Conservation (phyloP, 768 basidiomycete species). For the Lentinula sp. region DNA sequence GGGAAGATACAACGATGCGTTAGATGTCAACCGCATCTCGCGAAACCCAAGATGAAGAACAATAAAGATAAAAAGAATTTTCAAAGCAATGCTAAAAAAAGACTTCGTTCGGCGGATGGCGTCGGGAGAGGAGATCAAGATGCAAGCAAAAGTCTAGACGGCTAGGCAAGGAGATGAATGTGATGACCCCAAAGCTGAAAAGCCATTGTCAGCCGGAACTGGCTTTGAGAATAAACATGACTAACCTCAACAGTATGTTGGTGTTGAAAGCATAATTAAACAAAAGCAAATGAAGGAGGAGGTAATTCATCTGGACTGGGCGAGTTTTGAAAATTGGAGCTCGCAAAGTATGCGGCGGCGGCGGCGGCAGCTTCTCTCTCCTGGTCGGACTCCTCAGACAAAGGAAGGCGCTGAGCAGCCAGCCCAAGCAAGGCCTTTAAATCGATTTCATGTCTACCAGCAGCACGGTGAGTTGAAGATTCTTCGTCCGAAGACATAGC, state of each 20-base stretch:
- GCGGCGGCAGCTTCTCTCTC: slow-evolving; percentile 24
- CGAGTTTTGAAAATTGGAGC: slow-evolving; percentile 81
- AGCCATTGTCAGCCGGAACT: not conserved
- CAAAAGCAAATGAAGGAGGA: slow-evolving; percentile 55
- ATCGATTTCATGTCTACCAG: slow-evolving; percentile 19
- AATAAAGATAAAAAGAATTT: slow-evolving; percentile 9
- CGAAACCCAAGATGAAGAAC: slow-evolving; percentile 5
- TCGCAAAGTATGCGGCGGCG: slow-evolving; percentile 59
- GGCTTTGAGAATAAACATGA: not conserved
- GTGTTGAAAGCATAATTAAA: slow-evolving; percentile 21
- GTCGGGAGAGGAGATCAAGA: slow-evolving; percentile 4
- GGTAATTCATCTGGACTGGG: slow-evolving; percentile 80
- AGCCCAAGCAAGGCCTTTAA: slow-evolving; percentile 23
- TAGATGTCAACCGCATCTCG: slow-evolving; percentile 4
- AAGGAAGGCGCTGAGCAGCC: slow-evolving; percentile 16
- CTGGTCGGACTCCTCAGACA: slow-evolving; percentile 20
- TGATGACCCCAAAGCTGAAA: not conserved
- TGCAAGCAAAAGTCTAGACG: slow-evolving; percentile 6
- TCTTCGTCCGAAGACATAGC: slow-evolving; percentile 72
- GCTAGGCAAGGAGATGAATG: not conserved
- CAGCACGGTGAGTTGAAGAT: slow-evolving; percentile 31
- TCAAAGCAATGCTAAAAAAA: slow-evolving; percentile 6
- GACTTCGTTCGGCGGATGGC: slow-evolving; percentile 6
- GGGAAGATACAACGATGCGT: slow-evolving; percentile 1
- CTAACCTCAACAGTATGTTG: not conserved